Evolutionary conservation across 805 yeast species (phyloP).

Genomic region (Saturnispora galanensis): DNA sequence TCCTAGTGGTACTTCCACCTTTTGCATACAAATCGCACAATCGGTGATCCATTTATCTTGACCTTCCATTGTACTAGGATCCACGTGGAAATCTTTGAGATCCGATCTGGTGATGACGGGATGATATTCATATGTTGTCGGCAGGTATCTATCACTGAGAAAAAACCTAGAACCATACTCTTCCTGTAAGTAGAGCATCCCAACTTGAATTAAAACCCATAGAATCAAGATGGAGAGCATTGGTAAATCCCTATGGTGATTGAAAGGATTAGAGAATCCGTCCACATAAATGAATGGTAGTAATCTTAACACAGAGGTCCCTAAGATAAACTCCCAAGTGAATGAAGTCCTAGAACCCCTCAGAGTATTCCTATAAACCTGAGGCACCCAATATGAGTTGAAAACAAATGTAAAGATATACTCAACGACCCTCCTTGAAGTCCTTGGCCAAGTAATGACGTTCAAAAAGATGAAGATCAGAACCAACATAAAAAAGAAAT

Average conservation of each 20-base stretch:
- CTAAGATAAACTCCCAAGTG: slow-evolving; percentile 65
- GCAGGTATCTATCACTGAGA: slow-evolving; percentile 61
- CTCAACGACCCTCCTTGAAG: slow-evolving; percentile 47
- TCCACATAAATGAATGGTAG: slow-evolving; percentile 55
- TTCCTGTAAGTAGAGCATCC: slow-evolving; percentile 51
- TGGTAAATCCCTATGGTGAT: slow-evolving; percentile 53
- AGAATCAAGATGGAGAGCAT: slow-evolving; percentile 36
- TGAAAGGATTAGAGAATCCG: slow-evolving; percentile 45
- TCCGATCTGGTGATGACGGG: slow-evolving; percentile 51
- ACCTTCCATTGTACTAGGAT: slow-evolving; percentile 19
- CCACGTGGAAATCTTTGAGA: slow-evolving; percentile 44
- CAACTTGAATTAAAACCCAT: slow-evolving; percentile 57
- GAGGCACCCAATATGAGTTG: slow-evolving; percentile 84
- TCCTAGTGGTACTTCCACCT: slow-evolving; percentile 48
- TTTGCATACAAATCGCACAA: slow-evolving; percentile 87
- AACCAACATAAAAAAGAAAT: slow-evolving; percentile 42
- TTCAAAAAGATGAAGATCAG: slow-evolving; percentile 49
- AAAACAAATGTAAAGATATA: slow-evolving; percentile 38
- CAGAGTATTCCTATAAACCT: slow-evolving; percentile 65
- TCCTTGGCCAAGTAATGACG: slow-evolving; percentile 54
- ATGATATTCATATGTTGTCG: slow-evolving; percentile 81
- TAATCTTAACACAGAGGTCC: slow-evolving; percentile 53
- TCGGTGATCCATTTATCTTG: slow-evolving; percentile 43
- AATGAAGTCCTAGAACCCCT: slow-evolving; percentile 62
- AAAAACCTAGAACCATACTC: slow-evolving; percentile 74